Base-by-base conservation (phyloP, 805 yeast genomes). In the Yueomyces sinensis region DNA sequence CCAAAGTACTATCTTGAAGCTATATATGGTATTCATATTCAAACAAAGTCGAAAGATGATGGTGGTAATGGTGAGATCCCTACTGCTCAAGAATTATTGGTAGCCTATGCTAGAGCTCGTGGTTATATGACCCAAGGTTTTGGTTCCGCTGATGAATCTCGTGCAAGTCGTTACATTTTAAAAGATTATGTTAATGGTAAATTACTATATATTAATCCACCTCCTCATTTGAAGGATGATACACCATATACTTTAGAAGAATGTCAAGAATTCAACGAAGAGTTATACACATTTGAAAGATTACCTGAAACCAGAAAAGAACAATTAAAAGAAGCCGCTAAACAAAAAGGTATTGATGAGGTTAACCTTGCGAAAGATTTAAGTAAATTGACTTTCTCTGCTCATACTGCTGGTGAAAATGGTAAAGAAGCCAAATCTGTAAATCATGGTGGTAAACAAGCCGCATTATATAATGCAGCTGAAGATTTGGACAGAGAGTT, bases 51-150 rank as follows among this genome's bases (percentile, higher is more conserved):
- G 6, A 59, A 61, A 2, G 84, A 77, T 37, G 96, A 87, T 55
- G 95, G 95, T 44, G 96, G 95, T 38, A 66, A 74, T 29, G 95
- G 95, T 17, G 41, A 43, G 13, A 62, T 71, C 25, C 95, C 96
- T 24, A 82, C 94, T 4, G 81, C 96, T 0, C 77, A 82, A 52
- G 97, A 91, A 56, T 58, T 91, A 28, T 67, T 91, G 38, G 81
- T 74, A 32, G 93, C 97, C 0, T 91, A 91, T 53, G 97, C 96
- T 5, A 72, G 93, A 61, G 91, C 96, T 3, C 74, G 98, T 61
- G 98, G 99, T 48, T 91, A 74, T 56, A 87, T 84, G 93, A 82
- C 95, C 0, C 96, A 93, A 57, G 94, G 94, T 52, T 87, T 82
- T 52, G 97, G 97, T 52, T 74, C 84, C 45, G 97, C 98, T 3